phyloP scores from a whole-genome alignment of 176 grass and related monocot genomes.

The Oropetium thomaeum region DNA sequence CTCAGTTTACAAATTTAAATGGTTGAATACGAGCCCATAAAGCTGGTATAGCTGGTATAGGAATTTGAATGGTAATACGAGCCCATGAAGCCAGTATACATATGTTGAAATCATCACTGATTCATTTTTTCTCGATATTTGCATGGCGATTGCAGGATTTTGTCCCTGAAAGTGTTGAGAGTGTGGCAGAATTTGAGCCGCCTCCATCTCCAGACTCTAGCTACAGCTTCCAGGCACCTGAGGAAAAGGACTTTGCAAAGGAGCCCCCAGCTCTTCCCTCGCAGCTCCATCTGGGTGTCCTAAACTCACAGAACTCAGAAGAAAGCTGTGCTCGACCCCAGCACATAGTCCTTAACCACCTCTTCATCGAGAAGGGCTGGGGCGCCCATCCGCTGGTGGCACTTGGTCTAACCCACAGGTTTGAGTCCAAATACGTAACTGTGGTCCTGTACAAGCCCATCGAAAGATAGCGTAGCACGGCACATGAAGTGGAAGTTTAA shows the following conservation, averaged over 20 bases:
- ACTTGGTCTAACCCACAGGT: constrained; percentile 91
- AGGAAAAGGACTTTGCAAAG: constrained; percentile 87
- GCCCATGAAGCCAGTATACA: background rate
- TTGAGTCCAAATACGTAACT: constrained; percentile 92
- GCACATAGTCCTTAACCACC: constrained; percentile 94
- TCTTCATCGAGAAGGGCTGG: constrained; percentile 91
- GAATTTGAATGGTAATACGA: background rate
- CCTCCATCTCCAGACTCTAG: constrained; percentile 78
- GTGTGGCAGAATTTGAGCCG: constrained; percentile 73
- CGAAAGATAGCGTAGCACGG: constrained; percentile 47
- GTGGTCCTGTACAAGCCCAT: constrained; percentile 91
- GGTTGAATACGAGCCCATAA: background rate
- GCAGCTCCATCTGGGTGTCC: constrained; percentile 69
- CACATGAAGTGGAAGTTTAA: constrained; percentile 30
- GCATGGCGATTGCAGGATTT: constrained; percentile 62
- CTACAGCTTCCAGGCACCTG: constrained; percentile 67
- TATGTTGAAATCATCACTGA: background rate
- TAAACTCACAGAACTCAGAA: constrained; percentile 64
- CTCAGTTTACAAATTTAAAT: background rate
- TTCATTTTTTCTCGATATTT: background rate
- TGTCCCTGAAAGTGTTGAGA: constrained; percentile 86
- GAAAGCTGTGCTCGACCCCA: constrained; percentile 68
- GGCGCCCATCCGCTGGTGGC: constrained; percentile 70
- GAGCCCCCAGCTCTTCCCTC: constrained; percentile 81
- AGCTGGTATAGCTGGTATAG: no score